These are phyloP conservation scores for Ormosia semicastrata DNA, from an alignment of 306 rosid genomes.

Conservation along the genomic window DNA sequence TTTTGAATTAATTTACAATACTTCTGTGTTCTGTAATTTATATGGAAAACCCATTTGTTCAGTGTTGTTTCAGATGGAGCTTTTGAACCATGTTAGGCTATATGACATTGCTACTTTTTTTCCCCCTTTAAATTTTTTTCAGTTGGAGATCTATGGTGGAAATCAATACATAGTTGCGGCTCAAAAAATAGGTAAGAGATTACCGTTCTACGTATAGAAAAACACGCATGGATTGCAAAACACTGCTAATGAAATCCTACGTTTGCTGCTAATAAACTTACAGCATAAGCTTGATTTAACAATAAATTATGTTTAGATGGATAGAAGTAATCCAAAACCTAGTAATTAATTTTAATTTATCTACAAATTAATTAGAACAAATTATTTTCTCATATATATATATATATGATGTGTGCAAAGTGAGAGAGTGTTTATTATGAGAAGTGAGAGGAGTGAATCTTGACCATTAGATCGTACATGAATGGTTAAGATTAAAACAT, in stretches of 20 bases:
- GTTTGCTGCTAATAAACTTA: background rate
- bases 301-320: background rate
- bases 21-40: background rate
- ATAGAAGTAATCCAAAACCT: too few relatives aligned
- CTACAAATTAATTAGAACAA: background rate
- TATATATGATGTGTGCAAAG: too few relatives aligned
- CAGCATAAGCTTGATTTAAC: background rate
- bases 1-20: background rate
- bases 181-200: background rate
- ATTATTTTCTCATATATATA: too few relatives aligned
- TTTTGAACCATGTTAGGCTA: background rate
- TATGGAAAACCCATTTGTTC: background rate
- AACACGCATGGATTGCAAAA: background rate
- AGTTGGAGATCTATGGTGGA: constrained; percentile 7
- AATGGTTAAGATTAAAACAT: too few relatives aligned
- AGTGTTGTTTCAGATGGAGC: background rate
- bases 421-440: too few relatives aligned
- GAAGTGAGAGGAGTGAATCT: too few relatives aligned
- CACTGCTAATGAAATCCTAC: background rate
- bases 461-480: too few relatives aligned
- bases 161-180: background rate
- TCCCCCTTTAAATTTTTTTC: background rate
- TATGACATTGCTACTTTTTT: background rate
- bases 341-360: too few relatives aligned
- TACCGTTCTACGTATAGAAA: background rate